Base-by-base conservation (phyloP, 306 rosid genomes). In the Comarum palustre region DNA sequence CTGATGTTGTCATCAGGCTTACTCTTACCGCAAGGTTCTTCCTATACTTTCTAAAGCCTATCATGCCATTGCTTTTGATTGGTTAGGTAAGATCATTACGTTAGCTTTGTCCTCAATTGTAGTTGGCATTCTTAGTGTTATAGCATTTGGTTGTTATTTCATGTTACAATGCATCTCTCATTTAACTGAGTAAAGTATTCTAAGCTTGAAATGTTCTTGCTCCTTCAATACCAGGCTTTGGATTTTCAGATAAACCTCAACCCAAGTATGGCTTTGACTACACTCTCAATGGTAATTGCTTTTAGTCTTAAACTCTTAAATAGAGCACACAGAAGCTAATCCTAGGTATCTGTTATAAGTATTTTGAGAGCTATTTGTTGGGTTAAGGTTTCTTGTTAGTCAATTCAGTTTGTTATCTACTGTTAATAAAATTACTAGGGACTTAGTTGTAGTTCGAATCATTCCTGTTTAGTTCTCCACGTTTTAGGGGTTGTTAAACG, bases 161-260 rank as follows among this genome's bases (percentile, higher is more conserved):
- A 29, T 29, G 65, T 24, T 38, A 72, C 57, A 41, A 69, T 61
- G 39, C 64, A 41, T 64, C 24, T 67, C 16, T 73, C 47, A 43
- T 64, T 19, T 29, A 64, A 24, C 41, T 55, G 58, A 61, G 42
- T 2, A 32, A 20, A 60, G 55, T 16, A 10, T 66, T 57, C 52
- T 25, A 79, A 64, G 47, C 20, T 0, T 19, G 57, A 19, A 50
- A 64, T 12, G 24, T 74, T 69, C 80, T 67, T 79, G 51, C 17
- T 22, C 81, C 31, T 73, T 24, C 83, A 47, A 34, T 41, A 36
- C 61, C 86, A 92, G 98, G 98, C 70, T 92, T 92, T 63, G 98
- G 98, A 66, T 88, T 87, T 80, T 92, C 98, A 59, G 98, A 92
- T 80, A 90, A 92, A 81, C 96, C 98, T 66, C 98, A 92, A 80